A percentile compares a stretch with the other conserved stretches of the same genome.
phyloP scores from a whole-genome alignment of 2,329 filamentous ascomycete species.

The Thermothelomyces thermophilus region DNA sequence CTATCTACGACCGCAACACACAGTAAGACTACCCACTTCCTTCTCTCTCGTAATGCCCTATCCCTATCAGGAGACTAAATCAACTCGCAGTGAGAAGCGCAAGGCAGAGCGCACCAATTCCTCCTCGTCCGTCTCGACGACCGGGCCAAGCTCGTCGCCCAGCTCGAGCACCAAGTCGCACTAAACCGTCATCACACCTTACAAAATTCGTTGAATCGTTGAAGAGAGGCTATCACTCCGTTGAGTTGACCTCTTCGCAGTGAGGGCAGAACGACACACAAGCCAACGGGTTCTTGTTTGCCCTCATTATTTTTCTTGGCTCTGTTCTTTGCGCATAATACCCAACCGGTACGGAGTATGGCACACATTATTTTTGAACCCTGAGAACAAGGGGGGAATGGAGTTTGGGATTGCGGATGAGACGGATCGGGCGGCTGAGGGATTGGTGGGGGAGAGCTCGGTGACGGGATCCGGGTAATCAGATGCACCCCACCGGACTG shows the following conservation, averaged over 20 bases:
- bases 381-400: too few relatives aligned
- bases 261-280: too few relatives aligned
- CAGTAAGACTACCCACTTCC: slow-evolving; percentile 34
- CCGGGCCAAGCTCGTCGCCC: slow-evolving; percentile 7
- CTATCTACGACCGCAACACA: slow-evolving; percentile 37
- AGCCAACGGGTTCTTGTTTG: too few relatives aligned
- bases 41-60: neutral
- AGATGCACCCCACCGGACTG: slow-evolving; percentile 2
- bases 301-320: neutral
- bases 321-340: slow-evolving; percentile 8
- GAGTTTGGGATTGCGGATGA: slow-evolving; percentile 4
- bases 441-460: neutral
- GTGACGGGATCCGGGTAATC: neutral
- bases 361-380: slow-evolving; percentile 4
- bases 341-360: slow-evolving; percentile 7
- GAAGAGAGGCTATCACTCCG: neutral
- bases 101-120: slow-evolving; percentile 21
- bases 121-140: slow-evolving; percentile 14
- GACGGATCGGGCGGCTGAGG: slow-evolving; percentile 1
- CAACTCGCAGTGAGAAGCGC: slow-evolving; percentile 21
- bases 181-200: slow-evolving; percentile 5
- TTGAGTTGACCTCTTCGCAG: neutral
- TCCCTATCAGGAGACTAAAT: slow-evolving; percentile 7
- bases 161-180: slow-evolving; percentile 18
- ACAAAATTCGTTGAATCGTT: too few relatives aligned